Evolutionary conservation across 2,329 filamentous ascomycete genomes (phyloP), one percentile per base, ranked within the genome.

Genomic region (Calonectria hongkongensis): DNA sequence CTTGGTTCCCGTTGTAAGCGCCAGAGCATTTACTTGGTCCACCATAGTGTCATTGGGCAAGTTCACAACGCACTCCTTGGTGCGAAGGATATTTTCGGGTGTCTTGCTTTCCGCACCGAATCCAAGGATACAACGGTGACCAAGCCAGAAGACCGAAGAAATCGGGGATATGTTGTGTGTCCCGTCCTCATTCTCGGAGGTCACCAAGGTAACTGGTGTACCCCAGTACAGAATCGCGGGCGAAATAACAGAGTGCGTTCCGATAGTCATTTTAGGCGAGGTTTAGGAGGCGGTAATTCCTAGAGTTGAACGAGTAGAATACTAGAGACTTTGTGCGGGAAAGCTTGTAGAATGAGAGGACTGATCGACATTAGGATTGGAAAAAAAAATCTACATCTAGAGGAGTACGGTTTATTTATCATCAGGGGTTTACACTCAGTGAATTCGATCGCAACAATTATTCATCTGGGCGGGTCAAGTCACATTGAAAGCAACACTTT

Each of bases 121-220:
- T 2, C 86, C 86, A 6, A 87, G 82, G 76, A 88, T 78, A 78
- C 85, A 87, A 15, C 82, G 82, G 72, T 85, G 78, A 6, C 83
- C 83, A 13, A 88, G 82, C 86, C 86, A 88, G 78, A 81, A 87
- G 25, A 83, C 85, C 7, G 85, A 87, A 18, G 86, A 87, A 70
- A 87, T 86, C 10, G 86, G 83, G 9, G 78, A 80, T 58, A 88
- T 83, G 73, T 88, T 87, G 74, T 75, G 75, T 4, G 82, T 84
- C 7, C 81, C 82, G 70, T 87, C 85, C 74, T 82, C 80, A 72
- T 87, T 87, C 54, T 81, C 78, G 13, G 83, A 83, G 4, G 84
- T 80, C 63, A 87, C 80, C 15, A 87, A 76, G 16, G 85, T 82
- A 30, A 86, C 83, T 0, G 84, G 84, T 2, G 83, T 86, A 51